Evolutionary conservation across 805 yeast genomes (phyloP), one percentile per base, ranked within the genome.

Genomic region (Kodamaea leandrae): DNA sequence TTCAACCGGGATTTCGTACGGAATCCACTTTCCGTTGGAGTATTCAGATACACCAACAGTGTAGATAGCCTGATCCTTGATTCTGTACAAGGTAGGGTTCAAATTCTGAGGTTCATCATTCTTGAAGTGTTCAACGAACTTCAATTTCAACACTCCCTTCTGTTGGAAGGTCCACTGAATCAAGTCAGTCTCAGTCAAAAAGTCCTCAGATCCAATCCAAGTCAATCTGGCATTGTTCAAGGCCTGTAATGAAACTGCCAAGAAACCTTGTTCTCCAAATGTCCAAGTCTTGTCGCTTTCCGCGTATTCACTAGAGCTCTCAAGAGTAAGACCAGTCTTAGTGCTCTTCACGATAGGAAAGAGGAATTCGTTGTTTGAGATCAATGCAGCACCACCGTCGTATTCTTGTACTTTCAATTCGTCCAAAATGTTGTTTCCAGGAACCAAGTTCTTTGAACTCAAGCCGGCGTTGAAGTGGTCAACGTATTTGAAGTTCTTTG

Each of bases 221-320:
- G 75, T 57, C 33, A 80, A 71, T 52, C 99, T 80, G 2, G 95
- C 86, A 55, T 86, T 87, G 57, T 78, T 78, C 42, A 80, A 71
- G 36, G 83, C 83, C 68, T 93, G 99, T 53, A 87, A 76, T 1
- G 81, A 93, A 7, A 79, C 95, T 16, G 81, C 78, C 39, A 86
- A 58, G 58, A 69, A 82, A 4, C 87, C 89, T 64, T 90, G 95
- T 32, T 80, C 70, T 21, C 96, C 96, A 25, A 80, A 68, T 10
- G 86, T 79, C 96, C 96, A 90, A 3, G 80, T 71, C 15, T 68
- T 66, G 8, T 71, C 74, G 8, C 57, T 43, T 47, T 68, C 73
- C 29, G 72, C 61, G n/a, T 68, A 63, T 10, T 49, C 51, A 19
- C 60, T 54, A 41, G 71, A 68, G 4, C 65, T 50, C 48, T 71